Percentiles rank a stretch among this genome's conserved stretches.
Evolutionary conservation across 306 rosid species (phyloP).

Genomic region (Ceratonia siliqua): DNA sequence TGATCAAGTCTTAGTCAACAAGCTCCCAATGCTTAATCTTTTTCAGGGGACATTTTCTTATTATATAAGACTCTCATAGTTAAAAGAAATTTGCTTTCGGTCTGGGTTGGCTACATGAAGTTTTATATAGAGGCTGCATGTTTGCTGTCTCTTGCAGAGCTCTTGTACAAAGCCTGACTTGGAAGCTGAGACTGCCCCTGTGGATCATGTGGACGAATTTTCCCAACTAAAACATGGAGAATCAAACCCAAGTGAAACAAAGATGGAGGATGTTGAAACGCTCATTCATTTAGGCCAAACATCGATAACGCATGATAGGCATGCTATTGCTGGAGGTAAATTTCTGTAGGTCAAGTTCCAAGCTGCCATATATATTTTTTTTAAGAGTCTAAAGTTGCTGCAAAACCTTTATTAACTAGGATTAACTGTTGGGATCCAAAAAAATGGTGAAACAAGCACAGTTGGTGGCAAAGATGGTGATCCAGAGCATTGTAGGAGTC

Average conservation of each 20-base stretch:
- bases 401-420: slow-evolving; percentile 44
- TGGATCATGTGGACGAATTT: slow-evolving; percentile 51
- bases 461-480: slow-evolving; percentile 43
- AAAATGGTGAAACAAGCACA: slow-evolving; percentile 46
- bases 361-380: slow-evolving; percentile 21
- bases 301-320: slow-evolving; percentile 41
- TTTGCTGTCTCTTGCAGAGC: slow-evolving; percentile 74
- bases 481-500: slow-evolving; percentile 48
- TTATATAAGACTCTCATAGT: neutral
- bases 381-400: slow-evolving; percentile 34
- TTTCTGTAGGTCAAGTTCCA: slow-evolving; percentile 5
- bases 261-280: slow-evolving; percentile 51
- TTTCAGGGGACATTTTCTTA: neutral
- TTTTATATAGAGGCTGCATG: slow-evolving; percentile 40
- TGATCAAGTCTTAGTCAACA: neutral
- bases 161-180: slow-evolving; percentile 89
- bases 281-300: slow-evolving; percentile 41
- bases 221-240: slow-evolving; percentile 49
- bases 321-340: slow-evolving; percentile 69
- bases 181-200: slow-evolving; percentile 65
- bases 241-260: slow-evolving; percentile 42
- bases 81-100: slow-evolving; percentile 37
- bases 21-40: slow-evolving; percentile 11
- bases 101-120: slow-evolving; percentile 36
- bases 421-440: slow-evolving; percentile 32